These are phyloP conservation scores for Lachancea quebecensis DNA, from an alignment of 805 yeast species.

Conservation along the genomic window DNA sequence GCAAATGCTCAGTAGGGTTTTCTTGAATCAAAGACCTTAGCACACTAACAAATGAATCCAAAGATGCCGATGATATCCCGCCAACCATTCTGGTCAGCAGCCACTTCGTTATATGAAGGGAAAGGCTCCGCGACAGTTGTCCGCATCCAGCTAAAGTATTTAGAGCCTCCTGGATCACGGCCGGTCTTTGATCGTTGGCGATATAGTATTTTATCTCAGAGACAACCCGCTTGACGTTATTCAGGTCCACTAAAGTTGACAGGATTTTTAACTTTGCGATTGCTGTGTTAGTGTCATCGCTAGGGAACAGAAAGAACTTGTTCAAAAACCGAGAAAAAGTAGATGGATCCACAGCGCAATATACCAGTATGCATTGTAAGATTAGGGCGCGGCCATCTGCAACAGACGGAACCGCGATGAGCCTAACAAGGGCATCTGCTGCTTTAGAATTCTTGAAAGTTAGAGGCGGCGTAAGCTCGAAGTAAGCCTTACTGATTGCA, in stretches of 20 bases:
- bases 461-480: constrained; percentile 52
- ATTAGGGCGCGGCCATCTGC: constrained; percentile 34
- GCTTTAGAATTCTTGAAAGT: constrained; percentile 43
- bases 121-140: constrained; percentile 42
- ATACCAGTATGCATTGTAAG: constrained; percentile 40
- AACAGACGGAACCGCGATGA: constrained; percentile 31
- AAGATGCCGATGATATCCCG: constrained; percentile 28
- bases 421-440: constrained; percentile 44
- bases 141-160: constrained; percentile 59
- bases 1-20: constrained; percentile 45
- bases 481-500: constrained; percentile 50
- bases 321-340: constrained; percentile 34
- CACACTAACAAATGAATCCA: constrained; percentile 65
- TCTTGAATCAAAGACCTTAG: constrained; percentile 66
- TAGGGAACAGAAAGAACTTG: constrained; percentile 50
- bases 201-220: constrained; percentile 61
- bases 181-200: constrained; percentile 19
- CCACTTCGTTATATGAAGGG: constrained; percentile 55
- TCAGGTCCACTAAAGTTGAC: constrained; percentile 48
- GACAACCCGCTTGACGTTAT: constrained; percentile 45
- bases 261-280: constrained; percentile 54
- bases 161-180: constrained; percentile 43
- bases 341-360: constrained; percentile 30
- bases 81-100: constrained; percentile 43
- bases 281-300: constrained; percentile 41